phyloP scores from a whole-genome alignment of 2,329 filamentous ascomycete species.

The Stenocarpella maydis region DNA sequence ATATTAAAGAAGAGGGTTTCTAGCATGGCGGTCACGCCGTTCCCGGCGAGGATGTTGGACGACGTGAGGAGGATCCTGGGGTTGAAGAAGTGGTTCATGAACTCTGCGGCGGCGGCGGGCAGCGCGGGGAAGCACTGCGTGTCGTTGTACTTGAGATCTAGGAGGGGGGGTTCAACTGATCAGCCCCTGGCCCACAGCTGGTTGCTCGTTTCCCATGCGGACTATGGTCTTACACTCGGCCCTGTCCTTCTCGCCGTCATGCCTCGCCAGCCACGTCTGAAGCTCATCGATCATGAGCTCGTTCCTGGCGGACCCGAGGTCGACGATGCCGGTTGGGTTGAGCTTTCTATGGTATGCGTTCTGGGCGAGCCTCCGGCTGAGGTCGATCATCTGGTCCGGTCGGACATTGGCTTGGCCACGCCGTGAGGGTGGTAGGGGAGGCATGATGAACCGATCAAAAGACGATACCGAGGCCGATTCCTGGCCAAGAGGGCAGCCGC shows the following conservation, averaged over 20 bases:
- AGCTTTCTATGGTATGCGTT: constrained; percentile 28
- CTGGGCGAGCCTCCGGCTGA: constrained; percentile 27
- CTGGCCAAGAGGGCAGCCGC: not conserved
- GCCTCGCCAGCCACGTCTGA: constrained; percentile 20
- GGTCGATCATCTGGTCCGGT: constrained; percentile 32
- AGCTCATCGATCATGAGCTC: constrained; percentile 32
- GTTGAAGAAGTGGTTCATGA: constrained; percentile 32
- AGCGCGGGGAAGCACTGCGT: constrained; percentile 28
- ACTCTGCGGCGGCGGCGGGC: constrained; percentile 26
- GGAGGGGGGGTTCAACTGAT: not conserved
- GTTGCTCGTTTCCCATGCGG: not conserved
- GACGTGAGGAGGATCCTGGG: constrained; percentile 20
- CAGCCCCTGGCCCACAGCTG: not conserved
- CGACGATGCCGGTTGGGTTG: constrained; percentile 30
- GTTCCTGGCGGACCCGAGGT: constrained; percentile 30
- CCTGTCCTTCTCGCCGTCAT: constrained; percentile 23
- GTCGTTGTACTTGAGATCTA: constrained; percentile 34
- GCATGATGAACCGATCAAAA: constrained; percentile 1
- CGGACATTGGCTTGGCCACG: constrained; percentile 31
- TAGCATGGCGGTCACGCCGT: constrained; percentile 31
- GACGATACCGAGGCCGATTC: not conserved
- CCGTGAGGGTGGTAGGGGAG: constrained; percentile 29
- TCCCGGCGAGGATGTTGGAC: constrained; percentile 27
- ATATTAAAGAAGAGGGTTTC: constrained; percentile 34
- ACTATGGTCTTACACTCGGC: constrained; percentile 24